Conservation (phyloP, 2,329 filamentous ascomycete species). For the Seiridium cupressi region DNA sequence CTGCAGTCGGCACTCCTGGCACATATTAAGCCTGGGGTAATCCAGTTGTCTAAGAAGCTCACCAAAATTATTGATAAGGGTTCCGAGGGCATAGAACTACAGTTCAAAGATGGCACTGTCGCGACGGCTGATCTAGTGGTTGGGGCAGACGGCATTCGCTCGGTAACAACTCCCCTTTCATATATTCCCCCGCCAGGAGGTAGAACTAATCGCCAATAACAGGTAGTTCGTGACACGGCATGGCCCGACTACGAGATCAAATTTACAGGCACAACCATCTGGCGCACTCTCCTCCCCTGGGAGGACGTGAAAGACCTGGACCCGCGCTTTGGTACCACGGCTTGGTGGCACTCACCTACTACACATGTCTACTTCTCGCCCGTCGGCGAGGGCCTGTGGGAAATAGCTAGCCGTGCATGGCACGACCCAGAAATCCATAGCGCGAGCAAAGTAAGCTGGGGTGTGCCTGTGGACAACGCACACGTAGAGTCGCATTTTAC, state of each 20-base stretch:
- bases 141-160: constrained; percentile 52
- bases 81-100: constrained; percentile 33
- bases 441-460: constrained; percentile 27
- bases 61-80: constrained; percentile 33
- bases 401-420: constrained; percentile 24
- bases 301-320: constrained; percentile 29
- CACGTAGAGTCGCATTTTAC: constrained; percentile 24
- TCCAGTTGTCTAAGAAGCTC: constrained; percentile 45
- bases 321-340: constrained; percentile 20
- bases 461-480: constrained; percentile 23
- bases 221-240: constrained; percentile 22
- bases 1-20: constrained; percentile 48
- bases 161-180: constrained; percentile 25
- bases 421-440: constrained; percentile 21
- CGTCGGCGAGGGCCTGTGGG: constrained; percentile 24
- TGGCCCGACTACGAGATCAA: constrained; percentile 24
- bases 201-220: not conserved
- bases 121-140: constrained; percentile 45
- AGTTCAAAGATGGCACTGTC: constrained; percentile 41
- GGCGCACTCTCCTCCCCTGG: constrained; percentile 39
- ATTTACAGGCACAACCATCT: constrained; percentile 43
- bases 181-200: not conserved
- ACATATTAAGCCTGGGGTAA: constrained; percentile 38
- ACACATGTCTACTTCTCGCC: constrained; percentile 27
- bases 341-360: constrained; percentile 27